Evolutionary conservation across 164 flowering plant species (phyloP), one percentile per base, ranked within the genome.

Genomic region (Nymphaea colorata): DNA sequence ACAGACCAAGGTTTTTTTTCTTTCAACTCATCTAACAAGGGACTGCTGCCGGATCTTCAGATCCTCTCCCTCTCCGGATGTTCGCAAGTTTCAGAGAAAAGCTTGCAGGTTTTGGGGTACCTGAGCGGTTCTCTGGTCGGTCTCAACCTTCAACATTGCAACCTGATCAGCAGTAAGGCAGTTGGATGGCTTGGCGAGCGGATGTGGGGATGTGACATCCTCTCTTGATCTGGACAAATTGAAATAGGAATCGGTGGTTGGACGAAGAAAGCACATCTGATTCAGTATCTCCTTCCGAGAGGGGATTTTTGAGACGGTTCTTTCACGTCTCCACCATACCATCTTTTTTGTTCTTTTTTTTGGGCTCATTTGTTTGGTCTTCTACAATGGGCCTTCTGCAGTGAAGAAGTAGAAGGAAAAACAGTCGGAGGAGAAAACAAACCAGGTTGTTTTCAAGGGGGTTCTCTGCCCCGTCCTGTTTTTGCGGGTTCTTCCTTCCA

Each of bases 121-220:
- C 47, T 90, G 77, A 89, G 88, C 5, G 64, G 70, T 65, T 81
- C 81, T 18, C 76, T 90, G 6, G 65, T 84, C 55, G 96, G 96
- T 0, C 77, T 90, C 84, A 90, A 88, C 67, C 83, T 90, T 64
- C 86, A 84, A 69, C 72, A 77, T 57, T 90, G 96, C 82, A 76
- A 73, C 66, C 70, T 82, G 44, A 75, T 90, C 68, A 82, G 82
- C 82, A 74, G 77, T 67, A 71, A 75, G 68, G 53, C 77, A 18
- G 79, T 83, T 4, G 89, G 77, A 70, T 36, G 69, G 62, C 89
- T 90, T 44, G 76, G 70, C 61, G 86, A 76, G 69, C 75, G 69
- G 47, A 79, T 90, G 36, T 84, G 86, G 87, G 75, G 82, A 68
- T 90, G 96, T 51, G 93, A 90, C 71, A 81, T 90, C 81, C 91